These are phyloP conservation scores for Stentor roeselii DNA, from an alignment of 73 alveolate genomes.

Conservation along the genomic window DNA sequence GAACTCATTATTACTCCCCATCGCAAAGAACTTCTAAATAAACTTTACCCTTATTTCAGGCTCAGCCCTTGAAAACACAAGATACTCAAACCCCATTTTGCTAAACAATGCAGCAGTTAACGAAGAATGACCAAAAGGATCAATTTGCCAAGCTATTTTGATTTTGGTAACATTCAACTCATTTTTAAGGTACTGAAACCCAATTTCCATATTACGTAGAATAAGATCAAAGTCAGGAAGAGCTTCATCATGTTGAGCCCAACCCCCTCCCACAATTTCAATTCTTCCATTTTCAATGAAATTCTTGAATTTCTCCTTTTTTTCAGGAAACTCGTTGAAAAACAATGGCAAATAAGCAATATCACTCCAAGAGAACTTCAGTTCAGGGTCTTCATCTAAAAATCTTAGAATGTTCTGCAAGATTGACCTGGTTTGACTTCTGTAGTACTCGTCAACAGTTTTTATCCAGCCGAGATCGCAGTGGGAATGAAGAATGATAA, in stretches of 20 bases:
- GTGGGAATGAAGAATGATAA: background rate
- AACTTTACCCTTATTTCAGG: background rate
- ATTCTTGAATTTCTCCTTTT: background rate
- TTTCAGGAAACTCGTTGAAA: background rate
- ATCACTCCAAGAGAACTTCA: background rate
- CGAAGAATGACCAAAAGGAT: conserved; percentile 19
- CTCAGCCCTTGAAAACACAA: background rate
- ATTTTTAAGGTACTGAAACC: background rate
- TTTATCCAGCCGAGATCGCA: background rate
- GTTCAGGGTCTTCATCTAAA: background rate
- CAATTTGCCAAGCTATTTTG: background rate
- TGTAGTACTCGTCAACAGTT: background rate
- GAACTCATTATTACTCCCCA: background rate
- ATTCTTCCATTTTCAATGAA: background rate
- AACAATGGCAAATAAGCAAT: background rate
- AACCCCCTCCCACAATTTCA: background rate
- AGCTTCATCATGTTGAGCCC: background rate
- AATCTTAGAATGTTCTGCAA: background rate
- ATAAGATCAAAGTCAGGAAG: background rate
- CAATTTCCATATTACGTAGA: background rate
- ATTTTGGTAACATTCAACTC: background rate
- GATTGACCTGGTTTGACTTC: background rate
- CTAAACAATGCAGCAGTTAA: background rate
- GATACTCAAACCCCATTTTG: background rate
- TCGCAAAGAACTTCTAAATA: background rate